Evolutionary conservation across 371 early-diverging fungal genomes (phyloP).

Genomic region (Rhizopus stolonifer): DNA sequence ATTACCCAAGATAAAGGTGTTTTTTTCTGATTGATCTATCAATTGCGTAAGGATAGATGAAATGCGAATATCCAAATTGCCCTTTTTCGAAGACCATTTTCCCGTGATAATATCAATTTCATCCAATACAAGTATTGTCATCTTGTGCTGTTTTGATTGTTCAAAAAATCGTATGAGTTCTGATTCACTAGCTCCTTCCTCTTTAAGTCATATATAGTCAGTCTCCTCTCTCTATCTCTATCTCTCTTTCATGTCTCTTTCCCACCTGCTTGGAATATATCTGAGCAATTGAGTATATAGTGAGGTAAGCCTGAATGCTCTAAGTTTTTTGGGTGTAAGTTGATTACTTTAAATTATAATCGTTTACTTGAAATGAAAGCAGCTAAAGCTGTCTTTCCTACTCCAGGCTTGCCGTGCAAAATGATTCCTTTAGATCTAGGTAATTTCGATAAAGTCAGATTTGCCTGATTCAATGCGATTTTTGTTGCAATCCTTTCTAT

Average conservation of each 20-base stretch:
- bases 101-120: slow-evolving; percentile 65
- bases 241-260: neutral
- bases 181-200: slow-evolving; percentile 60
- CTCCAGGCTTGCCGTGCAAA: slow-evolving; percentile 63
- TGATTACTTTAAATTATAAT: neutral
- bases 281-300: slow-evolving; percentile 63
- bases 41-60: slow-evolving; percentile 22
- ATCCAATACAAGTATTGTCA: slow-evolving; percentile 57
- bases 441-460: slow-evolving; percentile 10
- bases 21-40: slow-evolving; percentile 44
- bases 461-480: slow-evolving; percentile 16
- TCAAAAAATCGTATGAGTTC: slow-evolving; percentile 43
- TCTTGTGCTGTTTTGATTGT: slow-evolving; percentile 21
- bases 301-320: slow-evolving; percentile 56
- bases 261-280: slow-evolving; percentile 68
- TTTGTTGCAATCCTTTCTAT: slow-evolving; percentile 29
- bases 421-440: slow-evolving; percentile 49
- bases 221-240: too few relatives aligned
- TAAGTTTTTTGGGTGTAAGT: neutral
- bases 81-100: slow-evolving; percentile 35
- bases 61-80: slow-evolving; percentile 34
- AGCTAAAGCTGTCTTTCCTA: slow-evolving; percentile 66
- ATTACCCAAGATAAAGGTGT: slow-evolving; percentile 57
- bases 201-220: slow-evolving; percentile 24
- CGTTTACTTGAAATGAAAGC: slow-evolving; percentile 49